These are phyloP conservation scores for Auricularia cornea DNA, from an alignment of 768 basidiomycete species.

Conservation along the genomic window DNA sequence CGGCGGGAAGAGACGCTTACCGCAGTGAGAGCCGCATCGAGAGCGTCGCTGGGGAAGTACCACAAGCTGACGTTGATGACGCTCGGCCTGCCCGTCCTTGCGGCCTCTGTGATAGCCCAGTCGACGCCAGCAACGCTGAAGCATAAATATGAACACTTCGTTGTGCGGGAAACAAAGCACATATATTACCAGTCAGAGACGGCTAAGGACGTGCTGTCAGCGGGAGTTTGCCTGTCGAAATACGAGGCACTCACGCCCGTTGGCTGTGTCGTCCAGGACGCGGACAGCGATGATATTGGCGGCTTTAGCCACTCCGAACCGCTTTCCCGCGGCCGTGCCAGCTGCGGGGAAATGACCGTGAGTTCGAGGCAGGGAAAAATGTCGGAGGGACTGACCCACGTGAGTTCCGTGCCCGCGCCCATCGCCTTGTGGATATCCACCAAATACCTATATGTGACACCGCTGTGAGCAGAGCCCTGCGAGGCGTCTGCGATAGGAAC, in stretches of 20 bases:
- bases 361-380: too few species aligned
- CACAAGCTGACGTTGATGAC: constrained; percentile 7
- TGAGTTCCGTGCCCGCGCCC: constrained; percentile 4
- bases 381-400: not conserved
- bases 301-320: constrained; percentile 3
- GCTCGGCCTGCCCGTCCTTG: too few species aligned
- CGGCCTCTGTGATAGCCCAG: not conserved
- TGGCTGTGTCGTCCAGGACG: constrained; percentile 7
- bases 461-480: not conserved
- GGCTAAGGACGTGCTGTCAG: too few species aligned
- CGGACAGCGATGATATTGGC: constrained; percentile 2
- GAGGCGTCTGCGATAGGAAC: not conserved
- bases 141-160: too few species aligned
- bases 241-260: too few species aligned
- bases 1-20: not conserved
- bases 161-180: too few species aligned
- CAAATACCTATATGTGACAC: not conserved
- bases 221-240: too few species aligned
- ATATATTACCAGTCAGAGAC: too few species aligned
- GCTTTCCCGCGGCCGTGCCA: constrained; percentile 6
- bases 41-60: constrained; percentile 1
- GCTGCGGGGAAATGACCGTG: too few species aligned
- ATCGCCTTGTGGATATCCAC: not conserved
- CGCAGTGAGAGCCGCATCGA: too few species aligned
- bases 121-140: too few species aligned